Percentiles rank a stretch among this genome's conserved stretches.
Evolutionary conservation across 2,329 filamentous ascomycete species (phyloP).

Genomic region (Pyrenophora graminea): DNA sequence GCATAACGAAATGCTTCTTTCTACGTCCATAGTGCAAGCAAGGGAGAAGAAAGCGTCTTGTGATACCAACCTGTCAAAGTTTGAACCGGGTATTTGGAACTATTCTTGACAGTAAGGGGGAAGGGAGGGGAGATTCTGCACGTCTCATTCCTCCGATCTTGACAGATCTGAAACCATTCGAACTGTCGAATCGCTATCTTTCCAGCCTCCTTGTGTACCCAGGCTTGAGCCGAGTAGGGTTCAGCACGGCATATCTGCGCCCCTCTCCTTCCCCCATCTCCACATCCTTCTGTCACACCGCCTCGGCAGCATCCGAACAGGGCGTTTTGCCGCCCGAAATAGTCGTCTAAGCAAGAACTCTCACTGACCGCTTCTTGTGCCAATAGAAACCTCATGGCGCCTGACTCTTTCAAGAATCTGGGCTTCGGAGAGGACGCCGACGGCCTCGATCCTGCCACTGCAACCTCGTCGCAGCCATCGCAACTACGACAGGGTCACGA

Average conservation of each 20-base stretch:
- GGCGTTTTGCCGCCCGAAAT: neutral
- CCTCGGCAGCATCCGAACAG: slow-evolving; percentile 30
- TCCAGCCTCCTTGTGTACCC: slow-evolving; percentile 21
- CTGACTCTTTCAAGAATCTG: slow-evolving; percentile 91
- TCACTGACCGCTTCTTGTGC: slow-evolving; percentile 24
- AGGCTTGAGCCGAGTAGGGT: slow-evolving; percentile 13
- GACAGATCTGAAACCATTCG: slow-evolving; percentile 34
- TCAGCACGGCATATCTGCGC: slow-evolving; percentile 12
- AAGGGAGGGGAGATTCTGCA: slow-evolving; percentile 11
- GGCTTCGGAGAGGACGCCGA: slow-evolving; percentile 68
- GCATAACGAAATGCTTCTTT: neutral
- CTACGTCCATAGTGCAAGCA: slow-evolving; percentile 9
- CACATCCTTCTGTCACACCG: slow-evolving; percentile 28
- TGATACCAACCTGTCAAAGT: slow-evolving; percentile 42
- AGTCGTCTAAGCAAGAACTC: slow-evolving; percentile 5
- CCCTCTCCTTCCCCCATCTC: slow-evolving; percentile 8
- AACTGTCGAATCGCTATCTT: slow-evolving; percentile 27
- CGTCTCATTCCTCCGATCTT: slow-evolving; percentile 27
- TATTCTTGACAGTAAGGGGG: slow-evolving; percentile 26
- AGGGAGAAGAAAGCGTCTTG: slow-evolving; percentile 31
- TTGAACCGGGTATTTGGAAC: slow-evolving; percentile 7
- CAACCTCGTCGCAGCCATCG: slow-evolving; percentile 33
- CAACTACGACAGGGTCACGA: slow-evolving; percentile 25
- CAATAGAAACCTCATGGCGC: slow-evolving; percentile 84
- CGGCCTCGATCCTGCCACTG: slow-evolving; percentile 23